Evolutionary conservation across 202 grass and related monocot genomes (phyloP).

Genomic region (Schoenoplectus triqueter): DNA sequence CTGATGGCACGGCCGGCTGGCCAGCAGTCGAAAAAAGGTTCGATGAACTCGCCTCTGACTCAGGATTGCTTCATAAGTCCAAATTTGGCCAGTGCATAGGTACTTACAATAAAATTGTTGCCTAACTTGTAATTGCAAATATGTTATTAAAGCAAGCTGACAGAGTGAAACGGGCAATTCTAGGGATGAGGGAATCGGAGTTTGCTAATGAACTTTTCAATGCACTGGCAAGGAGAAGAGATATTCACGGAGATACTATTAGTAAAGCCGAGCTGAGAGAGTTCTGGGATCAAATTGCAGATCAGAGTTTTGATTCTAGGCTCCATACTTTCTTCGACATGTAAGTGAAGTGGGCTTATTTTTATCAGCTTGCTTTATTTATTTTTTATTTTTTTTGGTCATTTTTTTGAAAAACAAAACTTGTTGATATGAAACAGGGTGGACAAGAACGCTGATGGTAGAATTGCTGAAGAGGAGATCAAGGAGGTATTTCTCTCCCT

Average conservation of each 20-base stretch:
- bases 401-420: slow-evolving; percentile 33
- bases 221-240: slow-evolving; percentile 67
- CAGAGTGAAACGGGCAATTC: background rate
- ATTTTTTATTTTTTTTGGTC: background rate
- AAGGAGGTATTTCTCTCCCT: slow-evolving; percentile 57
- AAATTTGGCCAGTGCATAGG: slow-evolving; percentile 91
- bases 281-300: slow-evolving; percentile 95
- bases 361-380: background rate
- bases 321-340: slow-evolving; percentile 99
- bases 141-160: background rate
- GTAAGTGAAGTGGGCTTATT: slow-evolving; percentile 38
- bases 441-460: slow-evolving; percentile 91
- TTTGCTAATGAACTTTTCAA: slow-evolving; percentile 92
- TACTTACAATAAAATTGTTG: slow-evolving; percentile 25
- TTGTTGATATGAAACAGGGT: slow-evolving; percentile 55
- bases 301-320: slow-evolving; percentile 90
- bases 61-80: slow-evolving; percentile 61
- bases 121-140: background rate
- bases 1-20: slow-evolving; percentile 67
- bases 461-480: slow-evolving; percentile 87
- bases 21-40: slow-evolving; percentile 64
- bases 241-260: slow-evolving; percentile 68
- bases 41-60: slow-evolving; percentile 54
- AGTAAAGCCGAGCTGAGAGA: slow-evolving; percentile 84
- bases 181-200: slow-evolving; percentile 81